Evolutionary conservation across 108 stramenopile species (phyloP), one percentile per base, ranked within the genome.

Genomic region (Pseudonitzschia pungens): DNA sequence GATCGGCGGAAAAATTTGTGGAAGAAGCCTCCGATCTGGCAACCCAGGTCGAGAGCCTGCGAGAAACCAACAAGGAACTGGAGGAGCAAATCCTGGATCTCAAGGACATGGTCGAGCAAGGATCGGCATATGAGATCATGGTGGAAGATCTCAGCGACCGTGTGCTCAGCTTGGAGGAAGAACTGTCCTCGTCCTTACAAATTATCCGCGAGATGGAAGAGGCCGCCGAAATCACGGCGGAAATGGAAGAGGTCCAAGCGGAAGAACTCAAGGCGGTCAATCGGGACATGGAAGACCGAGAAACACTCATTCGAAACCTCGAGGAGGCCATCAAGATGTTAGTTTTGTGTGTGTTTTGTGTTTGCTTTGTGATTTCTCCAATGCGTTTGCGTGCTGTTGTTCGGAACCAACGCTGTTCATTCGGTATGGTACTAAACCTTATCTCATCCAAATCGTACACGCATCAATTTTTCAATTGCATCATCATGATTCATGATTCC

Each of bases 311-410:
- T 74, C 66, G 84, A 6, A 95, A 95, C 75, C 72, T 95, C 65
- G 91, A 95, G 70, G 94, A 95, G 80, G 94, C 92, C 65, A 92
- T 95, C 82, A 83, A 84, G 65, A 92, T 92, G 92, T 90, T 68
- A 83, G 89, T 76, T 15, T 68, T 50, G 22, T 10, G n/a, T n/a
- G 44, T 50, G 8, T 43, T 26, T 22, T 26, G 32, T 66, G 33
- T 21, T 36, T 22, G 29, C 42, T 43, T 40, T 33, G 32, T 66
- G 21, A 31, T 12, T 22, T 40, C 0, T 45, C 14, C 44, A 16
- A 45, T 40, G 7, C 21, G 21, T 36, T 66, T 2, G 43, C 16
- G 0, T 33, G 40, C 21, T 26, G 44, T 24, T 27, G 14, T 0
- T 6, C 42, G 20, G 9, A 21, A 26, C 9, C 20, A 3, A 51